Percentiles rank a stretch among this genome's conserved stretches.
Conservation (phyloP, 306 rosid species). For the Argentina anserina region DNA sequence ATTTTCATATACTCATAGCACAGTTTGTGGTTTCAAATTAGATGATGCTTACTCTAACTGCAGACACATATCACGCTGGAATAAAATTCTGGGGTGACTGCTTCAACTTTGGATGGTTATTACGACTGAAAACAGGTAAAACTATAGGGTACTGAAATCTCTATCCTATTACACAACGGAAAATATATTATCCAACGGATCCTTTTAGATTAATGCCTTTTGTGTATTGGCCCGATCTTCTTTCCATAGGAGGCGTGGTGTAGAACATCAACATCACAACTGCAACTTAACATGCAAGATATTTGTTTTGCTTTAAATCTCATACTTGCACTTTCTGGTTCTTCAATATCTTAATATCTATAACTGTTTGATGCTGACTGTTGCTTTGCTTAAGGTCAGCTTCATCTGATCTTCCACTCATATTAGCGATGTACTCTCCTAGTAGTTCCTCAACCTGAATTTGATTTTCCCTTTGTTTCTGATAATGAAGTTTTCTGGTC, state of each 20-base stretch:
- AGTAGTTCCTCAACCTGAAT: constrained; percentile 28
- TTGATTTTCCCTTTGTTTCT: constrained; percentile 30
- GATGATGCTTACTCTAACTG: background rate
- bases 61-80: background rate
- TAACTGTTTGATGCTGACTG: background rate
- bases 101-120: background rate
- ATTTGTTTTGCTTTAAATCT: background rate
- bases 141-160: background rate
- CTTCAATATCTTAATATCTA: background rate
- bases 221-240: background rate
- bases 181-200: background rate
- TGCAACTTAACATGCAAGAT: background rate
- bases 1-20: background rate
- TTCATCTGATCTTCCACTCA: background rate
- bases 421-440: constrained; percentile 17
- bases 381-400: constrained; percentile 8
- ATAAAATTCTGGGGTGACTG: background rate
- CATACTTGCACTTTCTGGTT: background rate
- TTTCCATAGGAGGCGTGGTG: background rate
- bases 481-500: constrained; percentile 13
- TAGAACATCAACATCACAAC: background rate
- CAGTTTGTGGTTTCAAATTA: background rate
- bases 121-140: background rate
- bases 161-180: background rate
- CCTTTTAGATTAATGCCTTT: background rate